Conservation (phyloP, 2,329 filamentous ascomycete genomes). For the Coccinonectria pachysandricola region DNA sequence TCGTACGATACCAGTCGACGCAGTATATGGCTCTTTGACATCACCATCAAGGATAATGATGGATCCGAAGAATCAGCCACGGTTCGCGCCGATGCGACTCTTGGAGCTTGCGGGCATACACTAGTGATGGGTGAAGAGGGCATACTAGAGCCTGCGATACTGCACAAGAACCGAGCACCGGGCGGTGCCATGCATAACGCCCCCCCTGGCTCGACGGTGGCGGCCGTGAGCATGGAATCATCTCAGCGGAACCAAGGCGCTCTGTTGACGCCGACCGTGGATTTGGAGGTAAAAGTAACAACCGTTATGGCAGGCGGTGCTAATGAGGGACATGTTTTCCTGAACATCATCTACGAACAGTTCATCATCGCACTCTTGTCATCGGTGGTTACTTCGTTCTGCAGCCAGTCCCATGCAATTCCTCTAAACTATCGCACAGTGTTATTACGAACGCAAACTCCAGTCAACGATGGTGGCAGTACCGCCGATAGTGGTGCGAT, state of each 20-base stretch:
- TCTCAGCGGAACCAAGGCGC: slow-evolving; percentile 15
- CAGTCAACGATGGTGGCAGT: no score
- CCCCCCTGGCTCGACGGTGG: slow-evolving; percentile 36
- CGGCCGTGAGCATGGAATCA: slow-evolving; percentile 29
- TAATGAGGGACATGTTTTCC: slow-evolving; percentile 13
- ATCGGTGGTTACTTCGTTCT: slow-evolving; percentile 40
- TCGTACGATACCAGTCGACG: slow-evolving; percentile 40
- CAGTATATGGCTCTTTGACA: slow-evolving; percentile 45
- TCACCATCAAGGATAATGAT: slow-evolving; percentile 31
- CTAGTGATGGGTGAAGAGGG: slow-evolving; percentile 39
- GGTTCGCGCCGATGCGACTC: slow-evolving; percentile 24
- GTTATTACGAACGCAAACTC: slow-evolving; percentile 35
- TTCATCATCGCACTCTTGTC: slow-evolving; percentile 43
- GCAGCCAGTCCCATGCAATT: slow-evolving; percentile 36
- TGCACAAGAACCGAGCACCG: slow-evolving; percentile 34
- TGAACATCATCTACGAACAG: slow-evolving; percentile 40
- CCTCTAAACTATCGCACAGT: slow-evolving; percentile 44
- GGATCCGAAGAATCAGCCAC: slow-evolving; percentile 4
- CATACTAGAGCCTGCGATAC: slow-evolving; percentile 36
- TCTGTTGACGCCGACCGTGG: slow-evolving; percentile 9
- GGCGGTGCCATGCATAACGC: slow-evolving; percentile 32
- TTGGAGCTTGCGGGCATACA: slow-evolving; percentile 34
- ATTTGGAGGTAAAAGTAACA: slow-evolving; percentile 17
- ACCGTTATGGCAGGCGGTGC: slow-evolving; percentile 19
- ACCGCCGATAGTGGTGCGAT: no score